Conservation (phyloP, 1,284 basidiomycete species). For the Meripilus lineatus region DNA sequence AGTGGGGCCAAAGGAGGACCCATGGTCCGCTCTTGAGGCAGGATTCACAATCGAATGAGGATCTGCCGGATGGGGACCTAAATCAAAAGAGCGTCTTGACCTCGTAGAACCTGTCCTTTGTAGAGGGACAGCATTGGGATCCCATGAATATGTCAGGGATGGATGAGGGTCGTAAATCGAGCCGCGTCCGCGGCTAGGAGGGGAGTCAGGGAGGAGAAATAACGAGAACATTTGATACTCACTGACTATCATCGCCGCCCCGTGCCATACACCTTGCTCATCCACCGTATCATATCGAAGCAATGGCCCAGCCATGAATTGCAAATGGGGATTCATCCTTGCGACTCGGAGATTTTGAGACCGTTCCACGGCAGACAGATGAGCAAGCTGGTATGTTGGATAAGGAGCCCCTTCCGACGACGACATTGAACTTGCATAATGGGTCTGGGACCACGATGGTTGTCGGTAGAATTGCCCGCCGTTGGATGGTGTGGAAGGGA, state of each 20-base stretch:
- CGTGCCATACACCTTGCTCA: conserved; percentile 75
- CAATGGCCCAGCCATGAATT: conserved; percentile 85
- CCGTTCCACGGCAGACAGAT: conserved; percentile 59
- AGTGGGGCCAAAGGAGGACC: conserved; percentile 27
- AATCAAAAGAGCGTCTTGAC: conserved; percentile 41
- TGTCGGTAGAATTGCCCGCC: conserved; percentile 10
- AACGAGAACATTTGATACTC: conserved; percentile 28
- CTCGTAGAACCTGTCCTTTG: conserved; percentile 13
- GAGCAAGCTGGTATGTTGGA: conserved; percentile 35
- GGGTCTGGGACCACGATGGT: conserved; percentile 1
- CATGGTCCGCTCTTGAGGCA: conserved; percentile 18
- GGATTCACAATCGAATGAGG: conserved; percentile 32
- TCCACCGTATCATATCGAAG: conserved; percentile 90
- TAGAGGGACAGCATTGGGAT: conserved; percentile 39
- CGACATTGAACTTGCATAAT: conserved; percentile 2
- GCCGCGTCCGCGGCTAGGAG: conserved; percentile 69
- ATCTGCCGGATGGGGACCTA: conserved; percentile 70
- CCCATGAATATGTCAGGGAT: conserved; percentile 73
- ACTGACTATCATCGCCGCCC: conserved; percentile 84
- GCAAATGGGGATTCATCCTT: conserved; percentile 66
- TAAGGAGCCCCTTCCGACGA: conserved; percentile 8
- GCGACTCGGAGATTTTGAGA: conserved; percentile 50
- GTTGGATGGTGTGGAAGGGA: conserved; percentile 12
- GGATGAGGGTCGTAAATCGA: conserved; percentile 79
- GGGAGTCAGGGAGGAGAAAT: conserved; percentile 7